Evolutionary conservation across 257 asterid genomes (phyloP).

Genomic region (Vinca minor): DNA sequence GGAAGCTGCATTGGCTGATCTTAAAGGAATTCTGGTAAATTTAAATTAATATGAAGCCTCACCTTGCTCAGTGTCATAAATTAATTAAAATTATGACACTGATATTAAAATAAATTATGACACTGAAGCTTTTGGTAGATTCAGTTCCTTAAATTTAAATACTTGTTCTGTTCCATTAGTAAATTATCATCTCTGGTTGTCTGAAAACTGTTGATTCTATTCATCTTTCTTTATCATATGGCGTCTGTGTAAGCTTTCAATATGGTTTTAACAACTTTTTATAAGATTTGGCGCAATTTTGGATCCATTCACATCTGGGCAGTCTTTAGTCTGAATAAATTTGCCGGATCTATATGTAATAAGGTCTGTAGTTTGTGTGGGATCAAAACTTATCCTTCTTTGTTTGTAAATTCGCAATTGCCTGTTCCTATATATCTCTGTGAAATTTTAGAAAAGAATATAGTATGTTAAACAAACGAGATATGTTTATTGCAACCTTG

Average conservation of each 20-base stretch:
- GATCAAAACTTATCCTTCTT: neutral
- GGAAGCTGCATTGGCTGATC: slow-evolving; percentile 69
- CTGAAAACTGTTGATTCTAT: neutral
- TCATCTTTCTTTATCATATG: neutral
- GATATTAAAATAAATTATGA: too few relatives aligned
- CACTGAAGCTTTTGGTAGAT: too few relatives aligned
- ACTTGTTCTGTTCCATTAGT: too few relatives aligned
- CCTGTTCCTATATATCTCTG: neutral
- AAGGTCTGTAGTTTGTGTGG: neutral
- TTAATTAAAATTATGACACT: too few relatives aligned
- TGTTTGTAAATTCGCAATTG: neutral
- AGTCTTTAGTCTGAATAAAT: neutral
- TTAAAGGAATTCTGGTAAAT: slow-evolving; percentile 58
- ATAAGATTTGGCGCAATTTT: neutral
- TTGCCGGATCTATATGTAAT: neutral
- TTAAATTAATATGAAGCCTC: too few relatives aligned
- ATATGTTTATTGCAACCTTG: too few relatives aligned
- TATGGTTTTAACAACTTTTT: neutral
- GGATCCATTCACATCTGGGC: neutral
- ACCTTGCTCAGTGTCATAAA: neutral
- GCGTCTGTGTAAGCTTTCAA: neutral
- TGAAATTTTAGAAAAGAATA: neutral
- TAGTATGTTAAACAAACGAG: too few relatives aligned
- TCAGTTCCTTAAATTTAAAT: too few relatives aligned
- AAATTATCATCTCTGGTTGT: neutral